phyloP scores from a whole-genome alignment of 345 rosid genomes.

The Bretschneidera sinensis region DNA sequence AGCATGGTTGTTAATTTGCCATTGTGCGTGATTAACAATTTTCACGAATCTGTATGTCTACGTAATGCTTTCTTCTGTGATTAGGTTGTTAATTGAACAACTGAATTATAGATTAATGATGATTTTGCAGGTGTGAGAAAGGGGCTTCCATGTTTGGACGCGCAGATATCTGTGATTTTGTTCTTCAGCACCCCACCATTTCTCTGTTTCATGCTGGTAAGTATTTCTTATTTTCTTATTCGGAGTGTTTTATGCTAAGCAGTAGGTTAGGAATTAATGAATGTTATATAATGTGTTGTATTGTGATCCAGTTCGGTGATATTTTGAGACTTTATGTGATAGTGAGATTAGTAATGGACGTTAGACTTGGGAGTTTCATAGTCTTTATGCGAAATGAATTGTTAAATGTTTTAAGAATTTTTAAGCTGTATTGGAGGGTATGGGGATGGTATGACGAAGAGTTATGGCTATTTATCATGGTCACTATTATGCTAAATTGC shows the following conservation, averaged over 20 bases:
- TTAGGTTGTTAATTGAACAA: background rate
- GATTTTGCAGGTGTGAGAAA: slow-evolving; percentile 52
- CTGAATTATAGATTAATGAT: background rate
- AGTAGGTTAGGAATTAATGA: background rate
- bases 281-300: background rate
- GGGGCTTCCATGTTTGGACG: slow-evolving; percentile 99
- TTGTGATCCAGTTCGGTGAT: background rate
- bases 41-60: background rate
- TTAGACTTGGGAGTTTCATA: too few species aligned
- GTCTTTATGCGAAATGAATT: too few species aligned
- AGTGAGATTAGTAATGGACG: too few species aligned
- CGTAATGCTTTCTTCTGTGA: background rate
- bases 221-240: background rate
- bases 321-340: too few species aligned
- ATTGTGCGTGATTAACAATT: background rate
- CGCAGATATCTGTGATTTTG: slow-evolving; percentile 74
- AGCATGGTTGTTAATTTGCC: background rate
- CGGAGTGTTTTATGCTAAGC: background rate
- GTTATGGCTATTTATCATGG: too few species aligned
- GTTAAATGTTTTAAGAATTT: too few species aligned
- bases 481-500: too few species aligned
- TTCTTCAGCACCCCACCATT: slow-evolving; percentile 83
- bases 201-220: slow-evolving; percentile 96
- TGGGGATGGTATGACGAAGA: too few species aligned
- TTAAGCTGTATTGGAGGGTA: too few species aligned